Evolutionary conservation across 2,329 filamentous ascomycete species (phyloP).

Genomic region (Ophiostoma sp.): DNA sequence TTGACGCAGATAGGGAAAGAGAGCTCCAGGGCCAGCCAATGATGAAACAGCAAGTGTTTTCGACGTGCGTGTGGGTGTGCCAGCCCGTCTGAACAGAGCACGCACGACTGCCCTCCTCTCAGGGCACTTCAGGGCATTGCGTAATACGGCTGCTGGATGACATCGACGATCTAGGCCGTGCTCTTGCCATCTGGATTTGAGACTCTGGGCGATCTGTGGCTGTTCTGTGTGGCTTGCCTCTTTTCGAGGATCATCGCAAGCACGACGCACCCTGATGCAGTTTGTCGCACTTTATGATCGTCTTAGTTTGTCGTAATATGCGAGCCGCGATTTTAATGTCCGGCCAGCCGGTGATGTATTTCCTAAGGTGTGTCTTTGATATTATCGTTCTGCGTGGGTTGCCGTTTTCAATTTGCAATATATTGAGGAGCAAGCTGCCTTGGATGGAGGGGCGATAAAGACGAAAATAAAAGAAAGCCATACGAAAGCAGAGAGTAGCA

Average conservation of each 20-base stretch:
- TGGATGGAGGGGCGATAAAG: neutral
- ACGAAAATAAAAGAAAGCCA: neutral
- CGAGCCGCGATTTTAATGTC: neutral
- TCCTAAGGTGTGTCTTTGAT: neutral
- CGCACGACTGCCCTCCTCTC: neutral
- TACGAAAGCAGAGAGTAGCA: neutral
- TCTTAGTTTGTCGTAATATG: neutral
- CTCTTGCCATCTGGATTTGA: neutral
- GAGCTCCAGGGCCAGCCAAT: neutral
- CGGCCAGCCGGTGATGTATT: neutral
- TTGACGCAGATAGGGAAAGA: conserved; percentile 8
- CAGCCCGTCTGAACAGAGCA: neutral
- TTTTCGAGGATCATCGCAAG: neutral
- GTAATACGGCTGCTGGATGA: neutral
- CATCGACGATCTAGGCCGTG: conserved; percentile 4
- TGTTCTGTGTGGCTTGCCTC: conserved; percentile 16
- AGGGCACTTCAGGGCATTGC: neutral
- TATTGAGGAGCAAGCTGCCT: neutral
- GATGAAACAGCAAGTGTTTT: conserved; percentile 15
- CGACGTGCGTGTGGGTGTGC: conserved; percentile 3
- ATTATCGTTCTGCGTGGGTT: neutral
- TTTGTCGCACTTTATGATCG: neutral
- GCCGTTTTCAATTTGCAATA: neutral
- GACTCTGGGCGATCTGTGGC: neutral
- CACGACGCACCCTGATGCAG: neutral